Evolutionary conservation across 768 basidiomycete genomes (phyloP).

Genomic region (Hemileccinum rubropunctum): DNA sequence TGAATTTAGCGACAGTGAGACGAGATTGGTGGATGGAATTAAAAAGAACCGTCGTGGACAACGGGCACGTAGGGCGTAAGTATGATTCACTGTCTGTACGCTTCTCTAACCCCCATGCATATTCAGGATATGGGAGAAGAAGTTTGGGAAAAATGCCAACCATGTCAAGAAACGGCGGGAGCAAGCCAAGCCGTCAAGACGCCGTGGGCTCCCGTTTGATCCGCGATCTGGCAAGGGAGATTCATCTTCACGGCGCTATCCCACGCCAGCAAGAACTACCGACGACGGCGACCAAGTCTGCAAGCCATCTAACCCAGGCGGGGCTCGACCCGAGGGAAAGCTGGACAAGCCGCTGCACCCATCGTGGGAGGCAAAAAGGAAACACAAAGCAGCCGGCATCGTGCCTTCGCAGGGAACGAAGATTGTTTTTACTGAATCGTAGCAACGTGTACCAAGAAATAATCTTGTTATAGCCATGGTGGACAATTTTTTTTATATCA

Average conservation of each 20-base stretch:
- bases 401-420: slow-evolving; percentile 79
- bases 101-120: slow-evolving; percentile 2
- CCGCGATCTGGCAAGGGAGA: slow-evolving; percentile 17
- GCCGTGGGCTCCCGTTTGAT: slow-evolving; percentile 13
- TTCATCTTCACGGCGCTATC: neutral
- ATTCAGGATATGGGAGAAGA: slow-evolving; percentile 95
- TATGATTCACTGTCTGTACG: slow-evolving; percentile 18
- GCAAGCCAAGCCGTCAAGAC: slow-evolving; percentile 12
- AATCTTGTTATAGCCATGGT: neutral
- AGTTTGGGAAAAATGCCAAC: slow-evolving; percentile 87
- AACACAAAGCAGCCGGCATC: slow-evolving; percentile 63
- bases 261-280: neutral
- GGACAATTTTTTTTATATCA: neutral
- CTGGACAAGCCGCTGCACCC: slow-evolving; percentile 65
- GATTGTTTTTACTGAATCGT: slow-evolving; percentile 53
- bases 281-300: neutral
- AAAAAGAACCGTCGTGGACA: slow-evolving; percentile 93
- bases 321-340: neutral
- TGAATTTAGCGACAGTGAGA: slow-evolving; percentile 70
- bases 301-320: neutral
- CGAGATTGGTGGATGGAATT: slow-evolving; percentile 45
- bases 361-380: slow-evolving; percentile 94
- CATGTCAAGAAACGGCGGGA: slow-evolving; percentile 70
- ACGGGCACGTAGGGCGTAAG: slow-evolving; percentile 90
- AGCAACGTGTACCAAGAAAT: too few relatives aligned